Conservation (phyloP, 192 early-diverging fungal species). For the Backusella westeae region DNA sequence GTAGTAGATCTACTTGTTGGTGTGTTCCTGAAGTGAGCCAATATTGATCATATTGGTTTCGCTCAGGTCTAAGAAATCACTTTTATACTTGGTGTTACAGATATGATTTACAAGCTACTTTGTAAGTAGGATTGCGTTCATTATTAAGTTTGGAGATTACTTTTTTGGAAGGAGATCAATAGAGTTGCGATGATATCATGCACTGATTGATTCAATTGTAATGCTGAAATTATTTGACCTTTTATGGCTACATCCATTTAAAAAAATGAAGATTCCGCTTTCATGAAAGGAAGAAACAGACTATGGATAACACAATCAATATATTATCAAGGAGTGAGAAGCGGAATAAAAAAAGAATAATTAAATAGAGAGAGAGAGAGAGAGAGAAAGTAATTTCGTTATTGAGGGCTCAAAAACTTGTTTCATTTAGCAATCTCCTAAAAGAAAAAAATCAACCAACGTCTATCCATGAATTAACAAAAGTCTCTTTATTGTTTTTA, state of each 20-base stretch:
- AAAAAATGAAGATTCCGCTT: not conserved
- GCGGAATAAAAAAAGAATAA: not conserved
- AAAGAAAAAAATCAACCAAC: no score
- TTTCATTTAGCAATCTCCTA: no score
- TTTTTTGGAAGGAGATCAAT: not conserved
- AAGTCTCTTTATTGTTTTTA: no score
- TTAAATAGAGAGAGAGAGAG: no score
- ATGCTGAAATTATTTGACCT: not conserved
- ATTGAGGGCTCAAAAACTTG: no score
- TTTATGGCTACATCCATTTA: not conserved
- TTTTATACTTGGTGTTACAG: not conserved
- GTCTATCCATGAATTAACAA: no score
- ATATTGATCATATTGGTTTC: not conserved
- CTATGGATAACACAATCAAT: not conserved
- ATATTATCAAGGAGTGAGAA: not conserved
- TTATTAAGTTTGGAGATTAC: not conserved
- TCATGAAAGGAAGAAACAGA: not conserved
- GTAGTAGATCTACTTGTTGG: not conserved
- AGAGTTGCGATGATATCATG: not conserved
- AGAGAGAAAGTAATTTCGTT: no score
- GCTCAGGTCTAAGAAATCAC: not conserved
- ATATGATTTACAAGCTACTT: not conserved
- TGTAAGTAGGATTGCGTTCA: not conserved
- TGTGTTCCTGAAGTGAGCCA: not conserved
- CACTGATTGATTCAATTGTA: not conserved